These are phyloP conservation scores for Leishmania guyanensis DNA, from an alignment of 208 protist species.

Conservation along the genomic window DNA sequence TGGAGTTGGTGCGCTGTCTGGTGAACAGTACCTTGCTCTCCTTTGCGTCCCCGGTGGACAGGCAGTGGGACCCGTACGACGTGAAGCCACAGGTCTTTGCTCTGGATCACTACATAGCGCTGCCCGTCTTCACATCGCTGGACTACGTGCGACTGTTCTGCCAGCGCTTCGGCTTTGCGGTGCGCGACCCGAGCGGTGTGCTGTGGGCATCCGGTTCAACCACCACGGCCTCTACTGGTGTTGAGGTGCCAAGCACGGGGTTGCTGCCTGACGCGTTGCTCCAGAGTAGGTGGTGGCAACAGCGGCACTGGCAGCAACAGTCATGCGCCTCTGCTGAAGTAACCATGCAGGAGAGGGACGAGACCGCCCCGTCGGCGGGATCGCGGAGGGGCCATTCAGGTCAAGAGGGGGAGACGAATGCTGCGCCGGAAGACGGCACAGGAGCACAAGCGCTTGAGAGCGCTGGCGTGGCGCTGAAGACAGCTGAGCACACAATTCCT, in stretches of 20 bases:
- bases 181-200: conserved; percentile 78
- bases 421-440: neutral
- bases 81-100: conserved; percentile 90
- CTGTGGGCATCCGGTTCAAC: conserved; percentile 65
- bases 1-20: conserved; percentile 84
- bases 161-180: conserved; percentile 55
- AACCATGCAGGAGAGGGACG: neutral
- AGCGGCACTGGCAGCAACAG: conserved; percentile 1
- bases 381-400: neutral
- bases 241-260: neutral
- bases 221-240: neutral
- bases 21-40: conserved; percentile 75
- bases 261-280: conserved; percentile 49
- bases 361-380: neutral
- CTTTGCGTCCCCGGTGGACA: conserved; percentile 72
- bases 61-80: conserved; percentile 83
- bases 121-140: conserved; percentile 89
- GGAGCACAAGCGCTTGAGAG: neutral
- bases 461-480: neutral
- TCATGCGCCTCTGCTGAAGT: neutral
- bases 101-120: conserved; percentile 77
- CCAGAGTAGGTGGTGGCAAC: conserved; percentile 54
- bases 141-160: conserved; percentile 82
- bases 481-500: neutral
- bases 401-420: neutral